Conservation (phyloP, 108 stramenopile species). For the Stephanodiscus triporus region DNA sequence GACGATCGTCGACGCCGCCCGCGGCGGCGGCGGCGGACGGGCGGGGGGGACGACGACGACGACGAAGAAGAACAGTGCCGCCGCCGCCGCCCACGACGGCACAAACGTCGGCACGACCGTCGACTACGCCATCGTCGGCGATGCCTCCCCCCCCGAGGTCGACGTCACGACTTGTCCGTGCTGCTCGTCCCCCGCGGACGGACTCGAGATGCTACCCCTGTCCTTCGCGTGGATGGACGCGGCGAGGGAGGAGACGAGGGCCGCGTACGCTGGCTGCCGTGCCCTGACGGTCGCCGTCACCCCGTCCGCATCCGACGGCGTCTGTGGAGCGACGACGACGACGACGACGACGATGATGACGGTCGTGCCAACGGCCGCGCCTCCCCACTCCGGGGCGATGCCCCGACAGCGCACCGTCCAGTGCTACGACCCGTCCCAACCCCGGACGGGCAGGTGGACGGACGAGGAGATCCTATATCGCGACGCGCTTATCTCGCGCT, state of each 20-base stretch:
- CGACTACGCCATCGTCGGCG: no score
- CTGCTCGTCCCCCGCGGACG: constrained; percentile 12
- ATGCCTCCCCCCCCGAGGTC: neutral
- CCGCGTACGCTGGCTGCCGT: neutral
- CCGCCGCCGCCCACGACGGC: no score
- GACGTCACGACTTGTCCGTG: constrained; percentile 12
- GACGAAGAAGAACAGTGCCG: no score
- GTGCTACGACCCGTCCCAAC: constrained; percentile 46
- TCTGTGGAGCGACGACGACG: no score
- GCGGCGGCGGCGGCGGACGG: neutral
- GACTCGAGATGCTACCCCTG: constrained; percentile 29
- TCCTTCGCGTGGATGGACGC: constrained; percentile 26
- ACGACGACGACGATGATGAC: no score
- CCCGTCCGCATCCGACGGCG: neutral
- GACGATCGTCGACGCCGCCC: neutral
- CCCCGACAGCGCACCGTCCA: constrained; percentile 43
- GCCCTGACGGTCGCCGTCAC: no score
- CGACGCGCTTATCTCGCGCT: constrained; percentile 74
- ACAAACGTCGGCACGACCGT: no score
- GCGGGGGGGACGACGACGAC: neutral
- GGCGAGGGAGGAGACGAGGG: neutral
- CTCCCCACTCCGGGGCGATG: constrained; percentile 6
- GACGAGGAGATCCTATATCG: constrained; percentile 76
- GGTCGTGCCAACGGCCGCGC: neutral
- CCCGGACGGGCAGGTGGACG: constrained; percentile 87